phyloP scores from a whole-genome alignment of 352 stramenopile species.

The Stephanocyclus meneghinianus region DNA sequence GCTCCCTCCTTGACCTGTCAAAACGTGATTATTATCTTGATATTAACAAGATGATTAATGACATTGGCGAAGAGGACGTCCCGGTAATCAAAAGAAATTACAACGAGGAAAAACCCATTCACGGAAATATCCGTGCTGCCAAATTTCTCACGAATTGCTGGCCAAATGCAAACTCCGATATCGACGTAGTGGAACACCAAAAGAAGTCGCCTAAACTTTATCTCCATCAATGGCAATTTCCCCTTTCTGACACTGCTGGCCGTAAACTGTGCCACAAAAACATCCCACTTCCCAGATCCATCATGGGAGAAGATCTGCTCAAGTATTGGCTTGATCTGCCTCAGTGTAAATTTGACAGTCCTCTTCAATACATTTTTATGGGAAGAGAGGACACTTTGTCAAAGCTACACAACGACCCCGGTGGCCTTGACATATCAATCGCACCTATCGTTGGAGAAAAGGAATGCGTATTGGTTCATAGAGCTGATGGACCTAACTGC shows the following conservation, averaged over 20 bases:
- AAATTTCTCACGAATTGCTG: constrained; percentile 77
- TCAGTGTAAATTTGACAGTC: constrained; percentile 85
- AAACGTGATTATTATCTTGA: constrained; percentile 60
- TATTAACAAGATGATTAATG: constrained; percentile 68
- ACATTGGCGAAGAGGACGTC: constrained; percentile 78
- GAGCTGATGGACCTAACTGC: constrained; percentile 69
- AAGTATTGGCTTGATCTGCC: constrained; percentile 89
- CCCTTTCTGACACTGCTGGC: constrained; percentile 78
- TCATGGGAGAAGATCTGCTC: constrained; percentile 90
- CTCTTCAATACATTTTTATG: constrained; percentile 95
- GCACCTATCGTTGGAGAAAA: constrained; percentile 88
- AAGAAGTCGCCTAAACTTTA: constrained; percentile 86
- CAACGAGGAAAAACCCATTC: constrained; percentile 71
- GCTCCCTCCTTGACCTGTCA: constrained; percentile 65
- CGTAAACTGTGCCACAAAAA: constrained; percentile 83
- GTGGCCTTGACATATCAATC: constrained; percentile 91
- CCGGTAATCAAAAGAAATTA: constrained; percentile 77
- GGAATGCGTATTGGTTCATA: constrained; percentile 79
- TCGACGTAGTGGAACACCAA: constrained; percentile 25
- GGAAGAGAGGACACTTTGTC: constrained; percentile 87
- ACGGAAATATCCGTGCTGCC: constrained; percentile 59
- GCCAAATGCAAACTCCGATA: constrained; percentile 37
- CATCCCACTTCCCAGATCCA: constrained; percentile 81
- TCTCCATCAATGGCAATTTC: constrained; percentile 95
- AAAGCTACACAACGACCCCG: constrained; percentile 88